Evolutionary conservation across 73 alveolate genomes (phyloP), one percentile per base, ranked within the genome.

Genomic region (Paramecium sonneborni): DNA sequence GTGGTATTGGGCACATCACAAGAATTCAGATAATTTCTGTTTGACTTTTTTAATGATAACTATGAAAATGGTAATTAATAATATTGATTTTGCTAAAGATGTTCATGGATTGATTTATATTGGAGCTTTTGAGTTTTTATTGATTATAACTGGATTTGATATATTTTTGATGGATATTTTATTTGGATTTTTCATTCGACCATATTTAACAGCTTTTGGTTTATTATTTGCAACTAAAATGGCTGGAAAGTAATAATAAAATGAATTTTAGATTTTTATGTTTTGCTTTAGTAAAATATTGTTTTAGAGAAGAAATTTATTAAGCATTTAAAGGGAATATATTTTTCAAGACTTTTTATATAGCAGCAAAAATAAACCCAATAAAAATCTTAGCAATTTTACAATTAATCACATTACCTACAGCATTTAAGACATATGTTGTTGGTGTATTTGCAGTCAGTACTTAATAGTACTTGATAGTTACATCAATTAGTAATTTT

Each of bases 171-270:
- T 72, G 35, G 86, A 72, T 18, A 72, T 72, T 14, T 21, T 72
- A 9, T 32, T 72, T 72, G 86, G 86, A 21, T 72, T 72, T 37
- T 32, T 72, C 44, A 38, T 72, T 35, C 5, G 44, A 38, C 86
- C 86, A 34, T 72, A 72, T 72, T 34, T 72, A 12, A 35, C 38
- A 35, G 86, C 57, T 7, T 32, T 72, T 6, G 0, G 30, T 72
- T 72, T 72, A n/a, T 21, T 72, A 18, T 72, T 72, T 72, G 52
- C 86, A 72, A 38, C 86, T n/a, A 72, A 72, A 72, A 35, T 72
- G 55, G 44, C 44, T 30, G 86, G 86, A 72, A 72, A 72, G 86
- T 72, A 72, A 35, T 32, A 8, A 72, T 72, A 1, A 2, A 10
- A 28, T 9, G 44, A 34, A 20, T 34, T 35, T 18, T 34, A 72